phyloP scores from a whole-genome alignment of 176 grass and related monocot genomes.

The Aegilops tauschii region DNA sequence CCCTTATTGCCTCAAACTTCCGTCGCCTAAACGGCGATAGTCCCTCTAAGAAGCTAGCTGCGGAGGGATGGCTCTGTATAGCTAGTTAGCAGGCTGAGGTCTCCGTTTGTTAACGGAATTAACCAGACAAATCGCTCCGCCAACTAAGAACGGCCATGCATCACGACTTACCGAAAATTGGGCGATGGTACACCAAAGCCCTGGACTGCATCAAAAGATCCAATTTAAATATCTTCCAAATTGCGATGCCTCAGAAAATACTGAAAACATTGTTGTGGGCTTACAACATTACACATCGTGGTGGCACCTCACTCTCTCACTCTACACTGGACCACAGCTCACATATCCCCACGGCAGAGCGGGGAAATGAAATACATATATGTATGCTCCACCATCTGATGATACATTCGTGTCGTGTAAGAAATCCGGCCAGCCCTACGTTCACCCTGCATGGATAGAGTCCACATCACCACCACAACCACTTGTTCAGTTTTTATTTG shows the following conservation, averaged over 20 bases:
- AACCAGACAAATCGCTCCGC: neutral
- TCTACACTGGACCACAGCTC: constrained; percentile 16
- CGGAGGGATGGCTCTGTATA: constrained; percentile 66
- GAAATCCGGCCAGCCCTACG: neutral
- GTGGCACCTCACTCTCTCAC: neutral
- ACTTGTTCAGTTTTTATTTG: neutral
- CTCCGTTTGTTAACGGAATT: neutral
- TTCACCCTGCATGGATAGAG: constrained; percentile 36
- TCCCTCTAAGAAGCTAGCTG: constrained; percentile 79
- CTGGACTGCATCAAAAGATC: neutral
- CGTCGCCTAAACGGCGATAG: too few species aligned
- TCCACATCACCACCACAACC: constrained; percentile 38
- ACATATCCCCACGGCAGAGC: neutral
- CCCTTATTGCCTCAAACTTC: constrained; percentile 61
- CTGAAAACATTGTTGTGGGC: neutral
- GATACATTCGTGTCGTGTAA: constrained; percentile 10
- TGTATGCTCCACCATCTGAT: constrained; percentile 28
- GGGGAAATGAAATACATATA: constrained; percentile 10
- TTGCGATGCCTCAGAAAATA: neutral
- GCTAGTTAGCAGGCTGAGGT: constrained; percentile 22
- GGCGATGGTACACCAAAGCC: neutral
- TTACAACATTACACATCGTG: neutral
- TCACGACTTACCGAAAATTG: neutral
- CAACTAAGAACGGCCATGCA: too few species aligned
- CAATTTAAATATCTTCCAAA: neutral